Conservation (phyloP, 805 yeast species). For the Phaffomyces thermotolerans region DNA sequence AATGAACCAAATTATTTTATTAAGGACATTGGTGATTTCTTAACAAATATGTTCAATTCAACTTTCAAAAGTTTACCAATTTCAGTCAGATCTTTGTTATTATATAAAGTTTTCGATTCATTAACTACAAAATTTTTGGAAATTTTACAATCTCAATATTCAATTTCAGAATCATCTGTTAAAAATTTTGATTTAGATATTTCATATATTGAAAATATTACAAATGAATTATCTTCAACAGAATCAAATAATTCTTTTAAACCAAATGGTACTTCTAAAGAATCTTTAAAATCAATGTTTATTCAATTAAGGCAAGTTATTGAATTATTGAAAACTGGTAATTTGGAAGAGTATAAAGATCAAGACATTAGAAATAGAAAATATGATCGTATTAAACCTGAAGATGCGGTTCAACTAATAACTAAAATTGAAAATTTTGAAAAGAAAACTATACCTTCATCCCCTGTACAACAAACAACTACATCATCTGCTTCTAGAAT, state of each 20-base stretch:
- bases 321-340: slow-evolving; percentile 58
- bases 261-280: slow-evolving; percentile 22
- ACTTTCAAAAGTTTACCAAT: slow-evolving; percentile 78
- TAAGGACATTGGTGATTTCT: slow-evolving; percentile 76
- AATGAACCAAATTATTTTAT: slow-evolving; percentile 66
- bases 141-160: slow-evolving; percentile 47
- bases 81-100: slow-evolving; percentile 68
- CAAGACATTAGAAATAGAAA: slow-evolving; percentile 50
- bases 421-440: slow-evolving; percentile 35
- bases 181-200: slow-evolving; percentile 78
- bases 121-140: slow-evolving; percentile 64
- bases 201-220: slow-evolving; percentile 57
- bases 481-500: slow-evolving; percentile 9
- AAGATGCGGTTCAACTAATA: slow-evolving; percentile 56
- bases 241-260: not conserved
- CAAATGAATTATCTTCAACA: slow-evolving; percentile 28
- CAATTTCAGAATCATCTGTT: slow-evolving; percentile 49
- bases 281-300: slow-evolving; percentile 65
- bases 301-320: slow-evolving; percentile 76
- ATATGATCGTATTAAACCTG: slow-evolving; percentile 68
- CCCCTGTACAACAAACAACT: slow-evolving; percentile 1
- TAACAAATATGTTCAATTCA: slow-evolving; percentile 78
- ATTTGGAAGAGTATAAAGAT: slow-evolving; percentile 55
- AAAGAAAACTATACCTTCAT: not conserved
- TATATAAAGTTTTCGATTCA: slow-evolving; percentile 81